Evolutionary conservation across 108 stramenopile genomes (phyloP).

Genomic region (Bacterosira constricta): DNA sequence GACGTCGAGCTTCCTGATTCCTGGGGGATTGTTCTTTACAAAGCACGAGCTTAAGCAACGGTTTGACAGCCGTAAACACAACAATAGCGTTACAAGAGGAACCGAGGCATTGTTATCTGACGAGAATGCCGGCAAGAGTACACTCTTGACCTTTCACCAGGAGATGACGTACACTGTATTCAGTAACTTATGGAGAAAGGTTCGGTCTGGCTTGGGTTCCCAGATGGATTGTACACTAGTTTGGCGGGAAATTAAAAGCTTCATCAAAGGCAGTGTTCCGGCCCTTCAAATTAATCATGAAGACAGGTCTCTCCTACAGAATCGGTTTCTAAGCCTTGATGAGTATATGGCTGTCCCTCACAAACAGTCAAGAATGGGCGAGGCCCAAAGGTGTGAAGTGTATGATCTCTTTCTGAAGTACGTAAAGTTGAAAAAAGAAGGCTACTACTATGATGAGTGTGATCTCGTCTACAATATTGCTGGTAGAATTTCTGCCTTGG

Average conservation of each 20-base stretch:
- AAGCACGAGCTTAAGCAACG: conserved; percentile 29
- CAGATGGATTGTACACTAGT: conserved; percentile 31
- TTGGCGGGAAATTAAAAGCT: conserved; percentile 47
- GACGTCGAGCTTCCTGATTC: conserved; percentile 45
- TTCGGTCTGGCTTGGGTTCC: conserved; percentile 14
- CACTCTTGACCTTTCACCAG: neutral
- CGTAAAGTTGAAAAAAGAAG: conserved; percentile 42
- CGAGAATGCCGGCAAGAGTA: neutral
- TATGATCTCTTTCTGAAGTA: conserved; percentile 30
- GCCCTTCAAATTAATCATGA: conserved; percentile 26
- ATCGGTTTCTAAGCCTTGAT: conserved; percentile 37
- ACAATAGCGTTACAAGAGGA: conserved; percentile 40
- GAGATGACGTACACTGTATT: conserved; percentile 44
- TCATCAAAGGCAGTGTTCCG: conserved; percentile 45
- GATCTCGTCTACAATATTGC: conserved; percentile 53
- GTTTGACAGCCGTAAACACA: conserved; percentile 21
- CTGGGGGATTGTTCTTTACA: conserved; percentile 45
- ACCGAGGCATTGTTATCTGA: conserved; percentile 39
- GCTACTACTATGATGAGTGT: conserved; percentile 40
- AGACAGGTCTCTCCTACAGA: neutral
- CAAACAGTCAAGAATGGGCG: conserved; percentile 45
- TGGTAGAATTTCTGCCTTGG: conserved; percentile 20
- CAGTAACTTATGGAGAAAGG: conserved; percentile 37
- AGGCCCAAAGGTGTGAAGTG: conserved; percentile 30
- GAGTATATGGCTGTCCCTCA: conserved; percentile 45